Evolutionary conservation across 2,329 filamentous ascomycete species (phyloP), one percentile per base, ranked within the genome.

Genomic region (Laburnicola sp.): DNA sequence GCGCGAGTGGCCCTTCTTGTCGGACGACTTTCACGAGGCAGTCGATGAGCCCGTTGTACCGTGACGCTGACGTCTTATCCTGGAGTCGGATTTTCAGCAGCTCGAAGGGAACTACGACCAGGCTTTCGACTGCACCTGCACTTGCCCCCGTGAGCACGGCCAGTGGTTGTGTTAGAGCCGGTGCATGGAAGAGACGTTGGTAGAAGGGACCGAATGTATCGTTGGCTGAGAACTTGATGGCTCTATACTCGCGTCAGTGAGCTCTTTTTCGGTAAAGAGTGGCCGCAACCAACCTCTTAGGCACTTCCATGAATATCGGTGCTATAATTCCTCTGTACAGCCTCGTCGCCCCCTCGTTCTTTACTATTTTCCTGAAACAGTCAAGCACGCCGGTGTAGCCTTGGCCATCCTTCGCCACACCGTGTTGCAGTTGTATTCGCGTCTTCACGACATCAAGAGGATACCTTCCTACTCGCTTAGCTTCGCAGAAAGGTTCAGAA

Each of bases 381-480:
- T 69, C 65, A 16, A 65, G 11, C 3, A 67, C 63, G 1, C 65
- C 64, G 11, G 39, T 62, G 37, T 69, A 69, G 0, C 60, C 63
- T 50, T 66, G 51, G 1, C 56, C 61, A 22, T 56, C 56, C 4
- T 48, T 30, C 1, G 48, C 44, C 8, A 46, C 56, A 25, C 65
- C 65, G 52, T 65, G 63, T 43, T 69, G 65, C 7, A 69, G 46
- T 42, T 69, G 65, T 32, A 69, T 69, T 8, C 63, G 51, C 10
- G 65, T 69, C 45, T 69, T 69, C 3, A 69, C 65, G 10, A 69
- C 64, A 51, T 69, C 65, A 42, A 69, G 62, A 4, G 65, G 65
- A 46, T 69, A 68, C 65, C 65, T 68, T 57, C 50, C 59, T 64
- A 59, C 59, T 47, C 23, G 57, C 56, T 68, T 58, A 68, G 63